A percentile compares a stretch with the other conserved stretches of the same genome.
Evolutionary conservation across 2,329 filamentous ascomycete genomes (phyloP).

Genomic region (Alternaria burnsii): DNA sequence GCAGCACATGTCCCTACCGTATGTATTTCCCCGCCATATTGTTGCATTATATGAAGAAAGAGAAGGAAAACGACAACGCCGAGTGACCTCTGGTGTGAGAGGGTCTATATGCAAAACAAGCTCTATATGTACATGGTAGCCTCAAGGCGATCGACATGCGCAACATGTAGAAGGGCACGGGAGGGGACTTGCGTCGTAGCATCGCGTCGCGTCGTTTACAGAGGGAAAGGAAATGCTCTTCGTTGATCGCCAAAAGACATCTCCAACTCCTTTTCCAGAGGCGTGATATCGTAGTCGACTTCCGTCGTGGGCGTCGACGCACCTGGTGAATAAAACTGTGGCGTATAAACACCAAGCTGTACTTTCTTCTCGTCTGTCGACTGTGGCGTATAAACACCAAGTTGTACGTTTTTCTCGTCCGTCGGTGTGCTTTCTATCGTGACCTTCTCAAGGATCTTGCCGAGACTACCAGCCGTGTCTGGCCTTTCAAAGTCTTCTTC

Average conservation of each 20-base stretch:
- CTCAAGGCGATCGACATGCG: not conserved
- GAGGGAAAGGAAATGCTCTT: constrained; percentile 18
- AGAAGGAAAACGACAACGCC: not conserved
- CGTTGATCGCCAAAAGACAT: constrained; percentile 39
- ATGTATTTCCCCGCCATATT: not conserved
- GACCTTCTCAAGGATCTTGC: constrained; percentile 55
- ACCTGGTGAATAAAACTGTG: constrained; percentile 1
- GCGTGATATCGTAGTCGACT: constrained; percentile 26
- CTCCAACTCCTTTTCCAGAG: constrained; percentile 43
- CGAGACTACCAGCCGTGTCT: constrained; percentile 51
- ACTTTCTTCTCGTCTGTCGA: constrained; percentile 51
- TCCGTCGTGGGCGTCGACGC: constrained; percentile 12
- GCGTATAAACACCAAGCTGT: constrained; percentile 32
- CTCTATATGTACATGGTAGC: constrained; percentile 14
- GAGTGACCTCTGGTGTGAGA: not conserved
- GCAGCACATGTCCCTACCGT: not conserved
- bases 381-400: constrained; percentile 24
- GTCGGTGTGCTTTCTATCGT: constrained; percentile 57
- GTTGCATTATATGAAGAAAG: not conserved
- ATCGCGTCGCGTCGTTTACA: not conserved
- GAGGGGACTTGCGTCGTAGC: not conserved
- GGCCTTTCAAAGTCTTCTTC: constrained; percentile 59
- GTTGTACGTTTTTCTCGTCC: constrained; percentile 49
- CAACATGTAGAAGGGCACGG: not conserved
- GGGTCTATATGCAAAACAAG: constrained; percentile 9